Conservation (phyloP, 768 basidiomycete genomes). For the Panus rudis region DNA sequence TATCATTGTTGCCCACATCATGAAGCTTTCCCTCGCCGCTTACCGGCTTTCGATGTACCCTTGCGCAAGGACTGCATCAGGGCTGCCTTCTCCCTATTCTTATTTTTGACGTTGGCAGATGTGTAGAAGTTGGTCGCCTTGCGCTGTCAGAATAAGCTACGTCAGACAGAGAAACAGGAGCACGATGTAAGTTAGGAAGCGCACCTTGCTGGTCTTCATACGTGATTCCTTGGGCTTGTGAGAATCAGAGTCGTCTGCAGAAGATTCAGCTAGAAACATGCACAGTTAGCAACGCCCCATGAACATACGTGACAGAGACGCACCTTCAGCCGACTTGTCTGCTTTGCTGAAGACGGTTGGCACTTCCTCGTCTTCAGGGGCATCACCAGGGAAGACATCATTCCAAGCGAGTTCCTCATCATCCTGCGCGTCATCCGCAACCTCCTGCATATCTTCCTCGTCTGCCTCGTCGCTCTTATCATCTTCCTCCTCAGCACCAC, state of each 20-base stretch:
- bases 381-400: conserved; percentile 69
- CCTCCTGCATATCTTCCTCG: conserved; percentile 30
- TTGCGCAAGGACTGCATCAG: conserved; percentile 37
- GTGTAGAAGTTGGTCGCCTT: conserved; percentile 89
- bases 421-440: conserved; percentile 21
- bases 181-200: background rate
- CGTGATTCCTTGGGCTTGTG: conserved; percentile 50
- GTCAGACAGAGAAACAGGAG: too few relatives aligned
- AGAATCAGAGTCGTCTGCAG: conserved; percentile 22
- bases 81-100: conserved; percentile 60
- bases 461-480: conserved; percentile 34
- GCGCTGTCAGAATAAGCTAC: conserved; percentile 57
- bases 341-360: conserved; percentile 14
- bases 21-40: too few relatives aligned
- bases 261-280: conserved; percentile 5
- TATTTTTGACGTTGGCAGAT: conserved; percentile 81
- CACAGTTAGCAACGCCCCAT: too few relatives aligned
- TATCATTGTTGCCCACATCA: too few relatives aligned
- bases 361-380: conserved; percentile 20
- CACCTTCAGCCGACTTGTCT: conserved; percentile 3
- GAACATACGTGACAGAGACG: conserved; percentile 5
- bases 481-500: conserved; percentile 33
- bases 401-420: conserved; percentile 68
- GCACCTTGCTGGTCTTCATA: conserved; percentile 91
- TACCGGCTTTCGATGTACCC: too few relatives aligned